A percentile compares a stretch with the other conserved stretches of the same genome.
These are phyloP conservation scores for Tetrapisispora namnaoensis DNA, from an alignment of 805 yeast species.

Conservation along the genomic window DNA sequence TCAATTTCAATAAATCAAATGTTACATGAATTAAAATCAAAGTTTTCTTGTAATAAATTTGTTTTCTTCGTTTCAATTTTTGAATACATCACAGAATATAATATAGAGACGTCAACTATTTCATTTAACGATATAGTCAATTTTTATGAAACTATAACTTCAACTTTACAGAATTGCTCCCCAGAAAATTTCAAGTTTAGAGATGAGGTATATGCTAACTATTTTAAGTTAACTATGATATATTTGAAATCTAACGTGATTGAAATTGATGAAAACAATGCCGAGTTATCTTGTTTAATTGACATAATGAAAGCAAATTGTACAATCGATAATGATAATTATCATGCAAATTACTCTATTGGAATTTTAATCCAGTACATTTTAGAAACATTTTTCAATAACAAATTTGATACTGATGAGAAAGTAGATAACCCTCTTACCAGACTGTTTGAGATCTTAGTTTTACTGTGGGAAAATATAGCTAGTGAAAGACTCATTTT, in stretches of 20 bases:
- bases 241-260: slow-evolving; percentile 16
- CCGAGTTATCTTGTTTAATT: slow-evolving; percentile 13
- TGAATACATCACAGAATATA: slow-evolving; percentile 8
- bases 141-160: slow-evolving; percentile 10
- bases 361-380: slow-evolving; percentile 11
- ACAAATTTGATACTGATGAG: background rate
- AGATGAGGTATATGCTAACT: slow-evolving; percentile 23
- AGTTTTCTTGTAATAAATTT: slow-evolving; percentile 20
- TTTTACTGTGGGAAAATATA: slow-evolving; percentile 48
- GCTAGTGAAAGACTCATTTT: slow-evolving; percentile 51
- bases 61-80: slow-evolving; percentile 22
- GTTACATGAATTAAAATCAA: background rate
- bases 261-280: background rate
- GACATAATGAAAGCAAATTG: slow-evolving; percentile 13
- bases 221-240: slow-evolving; percentile 16
- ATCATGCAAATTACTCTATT: slow-evolving; percentile 16
- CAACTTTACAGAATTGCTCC: background rate
- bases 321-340: slow-evolving; percentile 20
- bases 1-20: background rate
- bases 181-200: slow-evolving; percentile 19
- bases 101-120: slow-evolving; percentile 2
- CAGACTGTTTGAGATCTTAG: slow-evolving; percentile 25
- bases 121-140: slow-evolving; percentile 9
- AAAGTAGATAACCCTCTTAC: background rate
- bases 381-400: slow-evolving; percentile 8